Evolutionary conservation across 169 alveolate species (phyloP), one percentile per base, ranked within the genome.

Genomic region (Plasmodium inui): DNA sequence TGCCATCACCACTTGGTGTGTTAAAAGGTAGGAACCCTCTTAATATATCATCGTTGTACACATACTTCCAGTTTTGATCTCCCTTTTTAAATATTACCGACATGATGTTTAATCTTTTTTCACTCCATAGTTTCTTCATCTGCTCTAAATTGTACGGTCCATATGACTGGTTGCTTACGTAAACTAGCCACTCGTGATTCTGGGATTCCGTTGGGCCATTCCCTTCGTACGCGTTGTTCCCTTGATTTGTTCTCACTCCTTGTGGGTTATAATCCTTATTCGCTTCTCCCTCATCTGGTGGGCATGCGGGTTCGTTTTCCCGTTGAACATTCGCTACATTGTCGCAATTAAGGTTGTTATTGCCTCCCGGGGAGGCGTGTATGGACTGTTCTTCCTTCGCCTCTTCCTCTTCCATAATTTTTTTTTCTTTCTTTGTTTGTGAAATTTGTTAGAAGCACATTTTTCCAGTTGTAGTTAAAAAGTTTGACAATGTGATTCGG

Each of bases 21-120:
- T 78, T 39, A 79, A 19, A 7, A 14, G 28, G 82, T n/a, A 91
- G 71, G 78, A 76, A 57, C 28, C 83, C 55, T 91, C 34, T 82
- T 82, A 91, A 72, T 39, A 71, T 82, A 26, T 91, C 92, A 82
- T 91, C 91, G 57, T 91, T 91, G 83, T 46, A 70, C 17, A 91
- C 41, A 91, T 81, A 91, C 37, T 91, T 91, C 95, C 95, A 91
- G 74, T 91, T 91, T 44, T 28, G 74, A 12, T 91, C 95, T 28
- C 95, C 95, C 26, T 82, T 91, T 91, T 82, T 91, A 82, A 70
- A 91, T 57, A 91, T 78, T 32, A 37, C 10, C 22, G 95, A 81
- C 95, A 91, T 91, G 46, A 72, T 41, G 32, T 91, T 91, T 70
- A 91, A 81, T 91, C 91, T 91, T 34, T 82, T 81, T 81, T 81